A percentile compares a stretch with the other conserved stretches of the same genome.
phyloP scores from a whole-genome alignment of 495 filamentous ascomycete species.

The Hypoxylon lienhwacheense region DNA sequence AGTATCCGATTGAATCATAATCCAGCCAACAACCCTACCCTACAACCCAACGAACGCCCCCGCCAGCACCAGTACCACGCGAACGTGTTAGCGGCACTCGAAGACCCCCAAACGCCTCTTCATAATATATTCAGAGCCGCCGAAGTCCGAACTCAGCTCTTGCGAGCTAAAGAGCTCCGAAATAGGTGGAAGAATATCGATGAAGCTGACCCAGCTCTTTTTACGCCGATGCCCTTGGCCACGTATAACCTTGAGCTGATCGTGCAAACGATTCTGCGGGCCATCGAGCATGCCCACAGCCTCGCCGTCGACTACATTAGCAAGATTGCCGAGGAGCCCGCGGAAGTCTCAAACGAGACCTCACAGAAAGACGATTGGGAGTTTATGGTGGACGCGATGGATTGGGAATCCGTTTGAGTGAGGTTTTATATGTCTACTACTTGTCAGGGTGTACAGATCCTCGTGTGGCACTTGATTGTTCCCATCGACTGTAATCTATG shows the following conservation, averaged over 20 bases:
- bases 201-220: slow-evolving; percentile 38
- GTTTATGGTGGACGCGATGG: slow-evolving; percentile 68
- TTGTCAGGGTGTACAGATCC: too few species aligned
- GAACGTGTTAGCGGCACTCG: slow-evolving; percentile 62
- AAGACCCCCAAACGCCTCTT: slow-evolving; percentile 53
- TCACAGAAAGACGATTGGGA: slow-evolving; percentile 53
- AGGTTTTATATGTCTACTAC: too few species aligned
- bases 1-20: background rate
- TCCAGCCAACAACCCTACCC: background rate
- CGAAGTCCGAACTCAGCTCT: slow-evolving; percentile 52
- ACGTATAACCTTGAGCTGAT: slow-evolving; percentile 61
- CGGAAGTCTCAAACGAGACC: slow-evolving; percentile 7
- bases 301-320: slow-evolving; percentile 39
- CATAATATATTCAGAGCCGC: slow-evolving; percentile 52
- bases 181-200: slow-evolving; percentile 69
- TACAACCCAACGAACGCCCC: background rate
- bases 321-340: slow-evolving; percentile 37
- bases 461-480: too few species aligned
- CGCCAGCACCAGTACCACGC: slow-evolving; percentile 61
- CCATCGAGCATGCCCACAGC: slow-evolving; percentile 43
- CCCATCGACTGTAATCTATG: too few species aligned
- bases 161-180: slow-evolving; percentile 62
- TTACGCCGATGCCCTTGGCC: slow-evolving; percentile 47
- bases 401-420: slow-evolving; percentile 59
- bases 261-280: slow-evolving; percentile 46